Percentiles rank a stretch among this genome's conserved stretches.
phyloP scores from a whole-genome alignment of 2,329 filamentous ascomycete genomes.

The Chaetomium sp. region DNA sequence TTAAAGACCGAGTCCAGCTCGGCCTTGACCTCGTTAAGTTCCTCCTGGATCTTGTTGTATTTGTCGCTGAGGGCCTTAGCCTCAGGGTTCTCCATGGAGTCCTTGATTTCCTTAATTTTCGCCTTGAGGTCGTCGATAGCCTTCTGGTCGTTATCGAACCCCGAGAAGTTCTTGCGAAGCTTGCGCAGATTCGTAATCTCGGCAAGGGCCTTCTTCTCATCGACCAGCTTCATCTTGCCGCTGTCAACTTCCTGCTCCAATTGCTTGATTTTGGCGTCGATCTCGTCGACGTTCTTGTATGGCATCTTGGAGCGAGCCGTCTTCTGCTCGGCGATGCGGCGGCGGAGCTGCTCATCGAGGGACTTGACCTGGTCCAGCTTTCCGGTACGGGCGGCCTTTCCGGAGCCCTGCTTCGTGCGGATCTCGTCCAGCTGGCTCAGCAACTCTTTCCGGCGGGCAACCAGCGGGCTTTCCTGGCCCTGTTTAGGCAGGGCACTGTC shows the following conservation, averaged over 20 bases:
- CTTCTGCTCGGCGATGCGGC: constrained; percentile 82
- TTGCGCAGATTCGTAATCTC: constrained; percentile 81
- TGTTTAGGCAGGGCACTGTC: constrained; percentile 70
- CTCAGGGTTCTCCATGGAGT: constrained; percentile 85
- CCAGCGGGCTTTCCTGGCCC: constrained; percentile 68
- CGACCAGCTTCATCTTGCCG: constrained; percentile 89
- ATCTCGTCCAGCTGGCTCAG: constrained; percentile 77
- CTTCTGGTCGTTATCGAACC: constrained; percentile 80
- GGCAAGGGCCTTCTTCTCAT: constrained; percentile 87
- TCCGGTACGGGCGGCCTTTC: constrained; percentile 72
- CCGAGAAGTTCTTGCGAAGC: constrained; percentile 82
- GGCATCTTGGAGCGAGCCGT: constrained; percentile 68
- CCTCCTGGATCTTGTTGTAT: constrained; percentile 77
- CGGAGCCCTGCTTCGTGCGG: constrained; percentile 75
- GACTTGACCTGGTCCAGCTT: constrained; percentile 89
- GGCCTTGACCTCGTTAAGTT: constrained; percentile 83
- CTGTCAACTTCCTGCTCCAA: constrained; percentile 82
- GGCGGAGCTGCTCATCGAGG: constrained; percentile 82
- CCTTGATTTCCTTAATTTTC: constrained; percentile 83
- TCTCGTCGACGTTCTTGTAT: constrained; percentile 82
- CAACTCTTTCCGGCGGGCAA: constrained; percentile 80
- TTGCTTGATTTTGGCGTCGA: constrained; percentile 73
- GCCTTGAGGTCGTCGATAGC: constrained; percentile 79
- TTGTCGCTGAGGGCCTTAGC: constrained; percentile 79
- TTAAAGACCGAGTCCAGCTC: constrained; percentile 90